phyloP scores from a whole-genome alignment of 2,329 filamentous ascomycete genomes.

The Aspergillus sp. region DNA sequence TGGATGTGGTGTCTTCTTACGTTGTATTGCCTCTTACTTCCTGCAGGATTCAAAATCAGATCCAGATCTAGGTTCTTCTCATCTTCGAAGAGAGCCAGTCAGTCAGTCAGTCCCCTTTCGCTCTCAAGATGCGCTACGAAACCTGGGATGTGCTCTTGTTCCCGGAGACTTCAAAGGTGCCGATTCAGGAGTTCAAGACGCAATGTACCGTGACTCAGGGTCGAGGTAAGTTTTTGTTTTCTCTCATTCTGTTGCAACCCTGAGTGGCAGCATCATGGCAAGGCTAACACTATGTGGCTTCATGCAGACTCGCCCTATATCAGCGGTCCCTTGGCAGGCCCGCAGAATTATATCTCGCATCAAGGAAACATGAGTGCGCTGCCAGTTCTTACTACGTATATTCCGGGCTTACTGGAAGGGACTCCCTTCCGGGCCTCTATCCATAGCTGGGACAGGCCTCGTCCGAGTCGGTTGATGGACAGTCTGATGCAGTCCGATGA shows the following conservation, averaged over 20 bases:
- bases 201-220: slow-evolving; percentile 60
- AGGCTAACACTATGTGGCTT: background rate
- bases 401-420: slow-evolving; percentile 54
- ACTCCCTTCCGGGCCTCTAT: slow-evolving; percentile 63
- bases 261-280: too few species aligned
- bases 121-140: slow-evolving; percentile 64
- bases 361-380: slow-evolving; percentile 34
- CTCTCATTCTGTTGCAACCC: too few species aligned
- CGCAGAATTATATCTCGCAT: slow-evolving; percentile 13
- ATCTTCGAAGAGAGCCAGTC: slow-evolving; percentile 23
- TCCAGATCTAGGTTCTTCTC: slow-evolving; percentile 18
- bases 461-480: slow-evolving; percentile 50
- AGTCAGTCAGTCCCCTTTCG: background rate
- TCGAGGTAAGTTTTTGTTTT: slow-evolving; percentile 28
- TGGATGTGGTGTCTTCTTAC: too few species aligned
- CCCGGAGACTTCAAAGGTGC: slow-evolving; percentile 57
- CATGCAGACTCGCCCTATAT: slow-evolving; percentile 44
- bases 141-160: slow-evolving; percentile 84
- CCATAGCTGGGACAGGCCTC: slow-evolving; percentile 61
- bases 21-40: too few species aligned
- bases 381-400: slow-evolving; percentile 64
- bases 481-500: slow-evolving; percentile 51
- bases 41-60: too few species aligned
- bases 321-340: slow-evolving; percentile 34
- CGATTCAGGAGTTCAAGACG: slow-evolving; percentile 75